Evolutionary conservation across 176 grass and related monocot genomes (phyloP).

Genomic region (Phoenix dactylifera): DNA sequence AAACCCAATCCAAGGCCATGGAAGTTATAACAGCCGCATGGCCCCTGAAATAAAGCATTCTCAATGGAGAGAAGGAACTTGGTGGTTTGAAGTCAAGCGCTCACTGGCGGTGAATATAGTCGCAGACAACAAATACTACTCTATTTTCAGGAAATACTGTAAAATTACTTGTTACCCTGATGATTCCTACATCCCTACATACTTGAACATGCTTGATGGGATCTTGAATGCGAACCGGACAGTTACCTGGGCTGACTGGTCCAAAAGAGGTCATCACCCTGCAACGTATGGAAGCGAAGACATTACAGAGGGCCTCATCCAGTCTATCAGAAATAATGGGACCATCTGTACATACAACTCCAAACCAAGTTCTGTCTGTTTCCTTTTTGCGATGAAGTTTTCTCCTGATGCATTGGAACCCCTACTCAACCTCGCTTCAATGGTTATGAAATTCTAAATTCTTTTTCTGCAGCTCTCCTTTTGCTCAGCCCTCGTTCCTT

Average conservation of each 20-base stretch:
- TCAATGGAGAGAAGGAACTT: not conserved
- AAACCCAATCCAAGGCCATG: not conserved
- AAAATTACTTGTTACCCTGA: not conserved
- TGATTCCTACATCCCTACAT: constrained; percentile 1
- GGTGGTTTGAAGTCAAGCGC: not conserved
- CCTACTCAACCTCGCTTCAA: constrained; percentile 3
- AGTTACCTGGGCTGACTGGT: constrained; percentile 1
- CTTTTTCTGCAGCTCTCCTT: too few species aligned
- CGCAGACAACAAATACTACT: not conserved
- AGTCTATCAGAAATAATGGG: not conserved
- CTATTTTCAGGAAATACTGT: not conserved
- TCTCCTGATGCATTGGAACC: constrained; percentile 1
- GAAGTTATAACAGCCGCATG: not conserved
- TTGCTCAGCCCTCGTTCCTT: too few species aligned
- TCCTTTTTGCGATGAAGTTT: constrained; percentile 6
- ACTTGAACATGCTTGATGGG: constrained; percentile 3
- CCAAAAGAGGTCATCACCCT: not conserved
- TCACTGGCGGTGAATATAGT: not conserved
- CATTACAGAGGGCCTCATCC: not conserved
- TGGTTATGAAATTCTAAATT: not conserved
- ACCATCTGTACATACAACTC: constrained; percentile 6
- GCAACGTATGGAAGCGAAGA: not conserved
- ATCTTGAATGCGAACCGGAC: not conserved
- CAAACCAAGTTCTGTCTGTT: not conserved
- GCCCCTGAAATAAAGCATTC: not conserved